These are phyloP conservation scores for Halenospora varia DNA, from an alignment of 495 filamentous ascomycete genomes.

Conservation along the genomic window DNA sequence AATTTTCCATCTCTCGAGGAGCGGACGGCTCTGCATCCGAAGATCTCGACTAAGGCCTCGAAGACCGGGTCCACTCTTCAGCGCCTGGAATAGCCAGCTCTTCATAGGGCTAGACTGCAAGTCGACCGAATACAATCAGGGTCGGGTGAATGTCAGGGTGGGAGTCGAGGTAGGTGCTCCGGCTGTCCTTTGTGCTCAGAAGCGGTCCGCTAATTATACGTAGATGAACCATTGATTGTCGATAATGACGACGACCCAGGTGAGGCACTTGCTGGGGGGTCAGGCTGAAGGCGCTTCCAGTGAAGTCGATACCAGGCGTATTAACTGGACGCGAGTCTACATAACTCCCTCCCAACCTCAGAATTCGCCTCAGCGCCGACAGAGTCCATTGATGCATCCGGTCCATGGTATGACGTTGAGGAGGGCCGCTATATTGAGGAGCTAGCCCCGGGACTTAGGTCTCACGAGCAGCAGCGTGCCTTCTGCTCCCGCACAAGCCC, in stretches of 20 bases:
- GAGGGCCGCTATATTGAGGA: not conserved
- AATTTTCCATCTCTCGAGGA: conserved; percentile 19
- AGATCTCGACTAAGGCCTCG: conserved; percentile 14
- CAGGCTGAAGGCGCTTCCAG: conserved; percentile 5
- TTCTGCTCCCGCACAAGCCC: conserved; percentile 16
- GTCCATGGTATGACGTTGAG: not conserved
- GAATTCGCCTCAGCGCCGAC: not conserved
- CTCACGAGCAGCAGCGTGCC: conserved; percentile 10
- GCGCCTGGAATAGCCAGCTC: conserved; percentile 19
- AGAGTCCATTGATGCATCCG: not conserved
- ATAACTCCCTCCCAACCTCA: too few species aligned
- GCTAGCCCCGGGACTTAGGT: not conserved
- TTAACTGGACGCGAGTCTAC: conserved; percentile 2
- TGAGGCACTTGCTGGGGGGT: conserved; percentile 2
- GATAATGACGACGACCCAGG: conserved; percentile 1
- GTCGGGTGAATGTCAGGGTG: conserved; percentile 5
- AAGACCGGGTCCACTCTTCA: conserved; percentile 14
- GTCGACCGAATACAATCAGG: conserved; percentile 1
- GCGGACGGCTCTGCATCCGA: conserved; percentile 9
- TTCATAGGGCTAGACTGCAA: conserved; percentile 15
- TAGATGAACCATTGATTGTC: not conserved
- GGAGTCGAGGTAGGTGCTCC: conserved; percentile 5
- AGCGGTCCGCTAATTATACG: conserved; percentile 8
- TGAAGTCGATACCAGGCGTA: conserved; percentile 5
- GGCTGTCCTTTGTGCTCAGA: conserved; percentile 5